These are phyloP conservation scores for Dendrobium officinale DNA, from an alignment of 106 monocot species.

Conservation along the genomic window DNA sequence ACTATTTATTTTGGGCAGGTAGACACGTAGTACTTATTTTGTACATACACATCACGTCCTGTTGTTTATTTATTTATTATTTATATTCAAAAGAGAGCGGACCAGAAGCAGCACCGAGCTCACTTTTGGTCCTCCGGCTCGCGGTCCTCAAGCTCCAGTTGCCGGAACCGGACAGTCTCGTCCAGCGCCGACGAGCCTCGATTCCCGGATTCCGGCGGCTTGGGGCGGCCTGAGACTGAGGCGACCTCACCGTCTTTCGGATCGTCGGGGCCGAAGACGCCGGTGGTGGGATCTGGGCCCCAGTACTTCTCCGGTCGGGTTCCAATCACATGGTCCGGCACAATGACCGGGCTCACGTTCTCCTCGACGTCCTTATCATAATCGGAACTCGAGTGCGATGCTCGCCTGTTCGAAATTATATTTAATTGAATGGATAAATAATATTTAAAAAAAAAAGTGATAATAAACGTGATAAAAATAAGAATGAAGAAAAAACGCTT, in stretches of 20 bases:
- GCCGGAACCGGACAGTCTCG: not conserved
- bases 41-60: too few relatives aligned
- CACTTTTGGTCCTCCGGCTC: not conserved
- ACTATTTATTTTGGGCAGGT: too few relatives aligned
- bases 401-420: conserved; percentile 9
- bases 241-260: not conserved
- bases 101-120: too few relatives aligned
- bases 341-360: conserved; percentile 24
- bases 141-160: not conserved
- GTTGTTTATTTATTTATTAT: too few relatives aligned
- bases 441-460: not conserved
- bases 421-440: not conserved
- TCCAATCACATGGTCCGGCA: conserved; percentile 38
- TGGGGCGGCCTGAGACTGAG: not conserved
- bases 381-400: conserved; percentile 16
- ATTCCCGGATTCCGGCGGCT: not conserved
- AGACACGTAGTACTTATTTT: too few relatives aligned
- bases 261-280: conserved; percentile 46
- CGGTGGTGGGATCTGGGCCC: conserved; percentile 50
- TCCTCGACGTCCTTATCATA: conserved; percentile 57
- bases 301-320: conserved; percentile 39
- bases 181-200: not conserved
- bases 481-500: not conserved
- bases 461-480: not conserved
- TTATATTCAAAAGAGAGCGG: too few relatives aligned